Conservation (phyloP, 1,139 yeast genomes). For the Yamadazyma membranifaciens region DNA sequence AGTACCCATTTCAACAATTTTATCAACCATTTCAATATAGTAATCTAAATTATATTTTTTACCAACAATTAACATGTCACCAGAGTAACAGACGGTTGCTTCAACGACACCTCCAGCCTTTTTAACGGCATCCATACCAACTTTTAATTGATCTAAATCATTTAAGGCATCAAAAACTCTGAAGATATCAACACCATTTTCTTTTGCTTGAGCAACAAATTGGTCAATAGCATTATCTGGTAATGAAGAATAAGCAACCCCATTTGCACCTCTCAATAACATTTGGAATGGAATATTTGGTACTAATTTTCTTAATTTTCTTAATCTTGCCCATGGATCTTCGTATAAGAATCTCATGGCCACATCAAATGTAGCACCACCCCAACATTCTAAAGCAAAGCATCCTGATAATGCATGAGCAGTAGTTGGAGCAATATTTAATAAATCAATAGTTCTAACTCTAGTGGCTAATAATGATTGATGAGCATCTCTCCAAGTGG, state of each 20-base stretch:
- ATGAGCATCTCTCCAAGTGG: conserved; percentile 99
- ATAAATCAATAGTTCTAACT: conserved; percentile 88
- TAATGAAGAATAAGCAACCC: conserved; percentile 95
- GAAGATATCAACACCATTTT: conserved; percentile 94
- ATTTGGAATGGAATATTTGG: conserved; percentile 99
- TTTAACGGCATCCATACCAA: conserved; percentile 96
- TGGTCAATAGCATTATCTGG: conserved; percentile 99
- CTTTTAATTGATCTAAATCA: conserved; percentile 93
- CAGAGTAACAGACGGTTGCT: conserved; percentile 97
- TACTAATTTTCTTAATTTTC: conserved; percentile 81
- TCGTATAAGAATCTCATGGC: conserved; percentile 98
- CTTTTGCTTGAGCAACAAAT: conserved; percentile 90
- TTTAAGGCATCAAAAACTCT: conserved; percentile 97
- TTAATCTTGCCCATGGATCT: conserved; percentile 97
- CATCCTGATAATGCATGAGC: conserved; percentile 89
- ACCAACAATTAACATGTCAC: conserved; percentile 94
- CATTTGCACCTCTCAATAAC: conserved; percentile 98
- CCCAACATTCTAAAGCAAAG: conserved; percentile 98
- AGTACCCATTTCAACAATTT: conserved; percentile 90
- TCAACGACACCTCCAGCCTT: conserved; percentile 99
- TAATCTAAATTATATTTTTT: conserved; percentile 94
- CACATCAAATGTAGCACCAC: conserved; percentile 99
- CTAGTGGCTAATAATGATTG: conserved; percentile 98
- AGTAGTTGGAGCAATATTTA: conserved; percentile 91
- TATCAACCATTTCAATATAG: conserved; percentile 77